Conservation (phyloP, 1,139 yeast species). For the Hyphopichia khmerensis region DNA sequence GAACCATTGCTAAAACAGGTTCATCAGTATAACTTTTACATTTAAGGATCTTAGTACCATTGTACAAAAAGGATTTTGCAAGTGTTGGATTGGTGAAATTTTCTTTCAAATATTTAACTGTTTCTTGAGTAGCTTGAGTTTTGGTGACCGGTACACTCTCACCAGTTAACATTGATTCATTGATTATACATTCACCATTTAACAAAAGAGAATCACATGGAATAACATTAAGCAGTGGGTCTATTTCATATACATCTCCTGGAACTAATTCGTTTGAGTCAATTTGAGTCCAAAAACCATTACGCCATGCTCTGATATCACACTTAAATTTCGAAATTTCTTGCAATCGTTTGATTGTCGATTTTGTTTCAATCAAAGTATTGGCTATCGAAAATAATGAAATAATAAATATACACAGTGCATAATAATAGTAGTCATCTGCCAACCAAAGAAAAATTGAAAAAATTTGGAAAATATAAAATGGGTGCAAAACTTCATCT, state of each 20-base stretch:
- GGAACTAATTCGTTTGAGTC: conserved; percentile 86
- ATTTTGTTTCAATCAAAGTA: conserved; percentile 79
- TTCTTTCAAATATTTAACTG: conserved; percentile 52
- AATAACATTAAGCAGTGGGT: conserved; percentile 67
- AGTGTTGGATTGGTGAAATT: conserved; percentile 66
- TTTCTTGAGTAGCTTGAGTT: conserved; percentile 60
- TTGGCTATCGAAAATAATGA: conserved; percentile 78
- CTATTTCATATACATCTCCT: conserved; percentile 92
- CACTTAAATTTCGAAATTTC: conserved; percentile 73
- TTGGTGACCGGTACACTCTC: conserved; percentile 97
- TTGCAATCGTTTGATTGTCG: conserved; percentile 69
- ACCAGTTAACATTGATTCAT: conserved; percentile 95
- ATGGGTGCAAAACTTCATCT: conserved; percentile 92
- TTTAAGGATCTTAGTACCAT: conserved; percentile 86
- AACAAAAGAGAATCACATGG: conserved; percentile 90
- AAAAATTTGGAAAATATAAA: conserved; percentile 89
- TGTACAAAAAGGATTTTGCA: conserved; percentile 74
- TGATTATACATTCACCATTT: conserved; percentile 90
- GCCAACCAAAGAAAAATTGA: conserved; percentile 89
- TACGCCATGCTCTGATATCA: conserved; percentile 87
- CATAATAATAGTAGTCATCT: conserved; percentile 91
- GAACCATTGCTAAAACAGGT: conserved; percentile 84
- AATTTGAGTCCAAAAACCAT: conserved; percentile 88
- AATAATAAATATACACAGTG: conserved; percentile 84
- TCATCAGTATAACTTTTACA: conserved; percentile 65